A percentile compares a stretch with the other conserved stretches of the same genome.
These are phyloP conservation scores for Fusarium oxysporum DNA, from an alignment of 2,329 filamentous ascomycete genomes.

Conservation along the genomic window DNA sequence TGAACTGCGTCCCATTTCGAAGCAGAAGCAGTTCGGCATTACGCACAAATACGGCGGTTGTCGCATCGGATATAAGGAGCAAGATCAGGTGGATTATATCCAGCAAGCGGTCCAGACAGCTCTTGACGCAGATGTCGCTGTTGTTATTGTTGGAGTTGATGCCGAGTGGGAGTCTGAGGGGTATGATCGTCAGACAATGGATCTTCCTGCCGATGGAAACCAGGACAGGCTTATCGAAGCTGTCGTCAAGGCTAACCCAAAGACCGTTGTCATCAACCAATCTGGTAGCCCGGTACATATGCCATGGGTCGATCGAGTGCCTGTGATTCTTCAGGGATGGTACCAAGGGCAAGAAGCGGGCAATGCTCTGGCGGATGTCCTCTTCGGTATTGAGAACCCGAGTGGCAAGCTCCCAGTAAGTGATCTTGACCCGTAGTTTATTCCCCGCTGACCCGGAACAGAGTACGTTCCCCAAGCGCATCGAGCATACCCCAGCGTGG, in stretches of 20 bases:
- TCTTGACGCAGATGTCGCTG: slow-evolving; percentile 71
- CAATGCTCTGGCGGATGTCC: slow-evolving; percentile 73
- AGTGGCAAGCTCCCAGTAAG: slow-evolving; percentile 75
- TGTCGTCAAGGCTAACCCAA: slow-evolving; percentile 70
- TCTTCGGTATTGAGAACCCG: slow-evolving; percentile 75
- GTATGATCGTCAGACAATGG: slow-evolving; percentile 79
- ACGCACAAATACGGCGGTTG: slow-evolving; percentile 78
- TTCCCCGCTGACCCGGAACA: slow-evolving; percentile 35
- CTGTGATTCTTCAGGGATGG: slow-evolving; percentile 71
- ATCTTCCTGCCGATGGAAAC: slow-evolving; percentile 69
- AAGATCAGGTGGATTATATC: slow-evolving; percentile 70
- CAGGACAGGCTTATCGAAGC: slow-evolving; percentile 71
- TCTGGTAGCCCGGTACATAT: slow-evolving; percentile 61
- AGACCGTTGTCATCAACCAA: slow-evolving; percentile 73
- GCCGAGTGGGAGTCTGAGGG: slow-evolving; percentile 82
- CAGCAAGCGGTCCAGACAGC: slow-evolving; percentile 73
- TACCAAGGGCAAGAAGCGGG: slow-evolving; percentile 74
- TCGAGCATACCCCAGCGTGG: slow-evolving; percentile 76
- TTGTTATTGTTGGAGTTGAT: slow-evolving; percentile 77
- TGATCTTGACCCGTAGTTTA: background rate
- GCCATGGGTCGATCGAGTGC: slow-evolving; percentile 74
- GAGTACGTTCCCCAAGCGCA: slow-evolving; percentile 72
- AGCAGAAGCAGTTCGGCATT: slow-evolving; percentile 67
- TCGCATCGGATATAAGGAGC: slow-evolving; percentile 76
- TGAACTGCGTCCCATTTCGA: slow-evolving; percentile 69